Evolutionary conservation across 1,139 yeast species (phyloP), one percentile per base, ranked within the genome.

Genomic region (Suhomyces terraborum): DNA sequence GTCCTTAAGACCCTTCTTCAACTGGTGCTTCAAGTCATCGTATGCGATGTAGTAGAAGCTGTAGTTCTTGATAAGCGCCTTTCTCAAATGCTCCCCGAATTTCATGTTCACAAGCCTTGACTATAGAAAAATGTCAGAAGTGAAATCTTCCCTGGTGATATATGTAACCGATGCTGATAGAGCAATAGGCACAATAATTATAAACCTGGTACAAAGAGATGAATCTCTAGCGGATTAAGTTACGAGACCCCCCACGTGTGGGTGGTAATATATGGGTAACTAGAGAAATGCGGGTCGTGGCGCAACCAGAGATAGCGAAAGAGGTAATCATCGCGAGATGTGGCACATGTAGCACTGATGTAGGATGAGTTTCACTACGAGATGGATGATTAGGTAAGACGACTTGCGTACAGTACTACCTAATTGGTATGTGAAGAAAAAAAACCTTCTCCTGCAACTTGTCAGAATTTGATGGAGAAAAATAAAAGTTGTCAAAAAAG

Each of bases 41-140:
- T 91, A 91, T 37, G 89, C 76, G 52, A 91, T 84, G 62, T 91
- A 91, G 67, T 91, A 91, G 70, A 84, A 89, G 52, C 86, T 81
- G 66, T 89, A 91, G 66, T 88, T 95, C 59, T 84, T 80, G 59
- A 84, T 84, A 49, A 85, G 77, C 23, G 88, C 81, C 51, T 81
- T 79, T 57, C 84, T 77, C 54, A 84, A 72, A 50, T 83, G 87
- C 56, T 84, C 91, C 23, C 94, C 94, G 54, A 85, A 85, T 69
- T 84, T 82, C 88, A 82, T 82, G 21, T 19, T 21, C 16, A 22
- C 19, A 19, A 23, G 18, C 20, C 10, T 13, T n/a, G 25, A 21
- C 14, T n/a, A 17, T 23, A 22, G 10, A 32, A 20, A 26, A 19
- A 14, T 4, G 9, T 23, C 8, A 9, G n/a, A 23, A 4, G 5